These are phyloP conservation scores for Annulohypoxylon bovei DNA, from an alignment of 495 filamentous ascomycete species.

Conservation along the genomic window DNA sequence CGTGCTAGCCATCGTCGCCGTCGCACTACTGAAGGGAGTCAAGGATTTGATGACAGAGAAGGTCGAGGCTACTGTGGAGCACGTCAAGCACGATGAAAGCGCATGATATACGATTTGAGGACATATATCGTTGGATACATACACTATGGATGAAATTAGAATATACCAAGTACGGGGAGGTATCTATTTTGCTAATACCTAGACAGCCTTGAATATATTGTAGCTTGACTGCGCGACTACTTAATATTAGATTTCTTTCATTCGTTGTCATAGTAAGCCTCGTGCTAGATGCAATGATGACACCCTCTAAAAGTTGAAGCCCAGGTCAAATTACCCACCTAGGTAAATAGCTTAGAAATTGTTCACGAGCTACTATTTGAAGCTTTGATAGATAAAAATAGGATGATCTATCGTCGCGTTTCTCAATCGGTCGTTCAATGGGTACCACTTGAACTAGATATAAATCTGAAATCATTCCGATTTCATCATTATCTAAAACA, in stretches of 20 bases:
- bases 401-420: too few relatives aligned
- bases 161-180: background rate
- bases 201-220: background rate
- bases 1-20: constrained; percentile 57
- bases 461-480: background rate
- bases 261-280: background rate
- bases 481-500: background rate
- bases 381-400: too few relatives aligned
- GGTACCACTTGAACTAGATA: background rate
- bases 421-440: too few relatives aligned
- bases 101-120: background rate
- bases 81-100: constrained; percentile 13
- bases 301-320: too few relatives aligned
- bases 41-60: constrained; percentile 63
- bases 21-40: constrained; percentile 59
- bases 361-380: too few relatives aligned
- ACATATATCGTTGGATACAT: background rate
- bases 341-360: too few relatives aligned
- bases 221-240: background rate
- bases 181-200: background rate
- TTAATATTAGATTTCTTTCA: background rate
- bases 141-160: too few relatives aligned
- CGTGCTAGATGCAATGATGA: too few relatives aligned
- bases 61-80: constrained; percentile 59
- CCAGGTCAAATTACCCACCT: too few relatives aligned